Evolutionary conservation across 306 rosid genomes (phyloP), one percentile per base, ranked within the genome.

Genomic region (Argentina anserina): DNA sequence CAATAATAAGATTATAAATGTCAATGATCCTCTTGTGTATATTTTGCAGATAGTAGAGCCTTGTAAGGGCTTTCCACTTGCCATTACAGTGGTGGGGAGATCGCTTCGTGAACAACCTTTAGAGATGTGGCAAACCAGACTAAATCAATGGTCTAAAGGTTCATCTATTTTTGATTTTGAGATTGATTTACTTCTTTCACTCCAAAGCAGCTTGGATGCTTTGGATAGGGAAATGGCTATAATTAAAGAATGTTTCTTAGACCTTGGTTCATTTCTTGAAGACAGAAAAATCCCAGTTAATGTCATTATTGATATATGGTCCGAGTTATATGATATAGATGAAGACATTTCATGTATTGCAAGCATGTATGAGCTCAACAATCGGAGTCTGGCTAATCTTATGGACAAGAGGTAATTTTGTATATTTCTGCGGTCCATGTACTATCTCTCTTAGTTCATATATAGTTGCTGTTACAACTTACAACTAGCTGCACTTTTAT

Each of bases 321-420:
- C 59, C 3, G 29, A 21, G 28, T 8, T 52, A 21, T 21, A 52
- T 52, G 58, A 52, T 8, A 8, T 52, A 3, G 58, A 52, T 3
- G 58, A 52, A 52, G 55, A 49, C 3, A 7, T 12, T 52, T n/a
- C 9, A 4, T 52, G 58, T 8, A 20, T 52, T 52, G 58, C 58
- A n/a, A n/a, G 9, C 28, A 11, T 52, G 4, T n/a, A 52, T n/a
- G 28, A 52, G 8, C 26, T 52, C 28, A 52, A 9, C 58, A 50
- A 7, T 21, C 58, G 58, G 58, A n/a, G 58, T 7, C 28, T 50
- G 28, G 58, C 12, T n/a, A n/a, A n/a, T n/a, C 58, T n/a, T 52
- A 0, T n/a, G 3, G 28, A n/a, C 26, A 0, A 0, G 0, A 52
- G 29, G 28, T 21, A 52, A 4, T 18, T 15, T 33, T 33, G n/a